Percentiles rank a stretch among this genome's conserved stretches.
Evolutionary conservation across 169 alveolate species (phyloP).

Genomic region (Theileria equi): DNA sequence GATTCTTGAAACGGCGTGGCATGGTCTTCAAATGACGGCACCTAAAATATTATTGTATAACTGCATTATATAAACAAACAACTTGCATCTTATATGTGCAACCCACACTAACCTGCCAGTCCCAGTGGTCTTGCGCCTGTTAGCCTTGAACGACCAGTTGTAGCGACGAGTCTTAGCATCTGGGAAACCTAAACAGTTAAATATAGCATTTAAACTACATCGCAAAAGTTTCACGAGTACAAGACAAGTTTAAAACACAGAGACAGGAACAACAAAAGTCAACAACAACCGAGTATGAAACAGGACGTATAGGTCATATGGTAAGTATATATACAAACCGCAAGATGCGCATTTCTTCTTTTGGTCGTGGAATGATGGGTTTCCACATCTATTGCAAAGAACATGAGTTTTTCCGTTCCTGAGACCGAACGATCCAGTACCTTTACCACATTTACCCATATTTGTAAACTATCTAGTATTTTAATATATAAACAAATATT

Average conservation of each 20-base stretch:
- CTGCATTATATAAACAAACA: neutral
- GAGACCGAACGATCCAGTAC: conserved; percentile 96
- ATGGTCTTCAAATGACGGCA: conserved; percentile 92
- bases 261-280: neutral
- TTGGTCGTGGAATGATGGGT: conserved; percentile 91
- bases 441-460: conserved; percentile 93
- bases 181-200: conserved; percentile 76
- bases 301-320: neutral
- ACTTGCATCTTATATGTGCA: conserved; percentile 3
- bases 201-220: too few relatives aligned
- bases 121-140: conserved; percentile 94
- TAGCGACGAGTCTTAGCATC: conserved; percentile 91
- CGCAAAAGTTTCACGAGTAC: neutral
- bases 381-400: conserved; percentile 94
- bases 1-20: conserved; percentile 93
- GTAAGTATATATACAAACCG: conserved; percentile 57
- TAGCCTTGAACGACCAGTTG: conserved; percentile 94
- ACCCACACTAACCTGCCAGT: conserved; percentile 90
- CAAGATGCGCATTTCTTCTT: conserved; percentile 95
- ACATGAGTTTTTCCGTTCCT: conserved; percentile 95
- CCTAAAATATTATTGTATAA: conserved; percentile 55
- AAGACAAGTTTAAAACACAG: neutral
- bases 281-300: neutral
- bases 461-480: neutral
- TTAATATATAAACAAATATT: neutral